Conservation (phyloP, 2,329 filamentous ascomycete species). For the Ilyonectria sp. region DNA sequence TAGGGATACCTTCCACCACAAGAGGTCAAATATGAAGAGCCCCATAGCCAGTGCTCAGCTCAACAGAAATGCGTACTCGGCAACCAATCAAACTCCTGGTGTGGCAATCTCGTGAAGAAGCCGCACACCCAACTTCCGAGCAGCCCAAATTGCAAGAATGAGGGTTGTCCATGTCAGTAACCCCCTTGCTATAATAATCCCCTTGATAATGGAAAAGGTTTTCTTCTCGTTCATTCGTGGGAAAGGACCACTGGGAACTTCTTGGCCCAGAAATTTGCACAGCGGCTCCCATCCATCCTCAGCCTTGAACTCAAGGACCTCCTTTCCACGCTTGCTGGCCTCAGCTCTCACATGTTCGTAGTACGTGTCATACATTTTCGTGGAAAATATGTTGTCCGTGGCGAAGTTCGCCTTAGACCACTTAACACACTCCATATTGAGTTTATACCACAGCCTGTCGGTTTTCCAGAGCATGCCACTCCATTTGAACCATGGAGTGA, state of each 20-base stretch:
- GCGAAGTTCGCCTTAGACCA: constrained; percentile 12
- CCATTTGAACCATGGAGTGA: constrained; percentile 44
- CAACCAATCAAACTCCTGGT: no score
- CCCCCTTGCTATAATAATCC: constrained; percentile 34
- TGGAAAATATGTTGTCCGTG: constrained; percentile 9
- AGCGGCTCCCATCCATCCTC: constrained; percentile 61
- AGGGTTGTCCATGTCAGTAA: constrained; percentile 35
- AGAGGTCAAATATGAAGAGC: no score
- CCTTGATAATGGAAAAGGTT: constrained; percentile 31
- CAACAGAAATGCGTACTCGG: no score
- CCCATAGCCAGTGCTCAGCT: no score
- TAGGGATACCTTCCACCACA: no score
- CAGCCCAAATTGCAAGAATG: constrained; percentile 27
- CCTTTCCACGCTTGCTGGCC: constrained; percentile 49
- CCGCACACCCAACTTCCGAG: constrained; percentile 23
- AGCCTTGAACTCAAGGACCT: constrained; percentile 46
- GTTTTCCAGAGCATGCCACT: constrained; percentile 45
- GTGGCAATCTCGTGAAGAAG: not conserved
- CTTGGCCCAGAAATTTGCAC: constrained; percentile 53
- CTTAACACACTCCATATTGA: constrained; percentile 34
- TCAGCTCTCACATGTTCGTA: constrained; percentile 47
- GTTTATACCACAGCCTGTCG: constrained; percentile 49
- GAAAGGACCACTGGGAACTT: constrained; percentile 34
- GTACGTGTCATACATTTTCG: constrained; percentile 28
- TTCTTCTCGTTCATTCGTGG: constrained; percentile 41